Evolutionary conservation across 2,329 filamentous ascomycete genomes (phyloP), one percentile per base, ranked within the genome.

Genomic region (Fusarium sp.): DNA sequence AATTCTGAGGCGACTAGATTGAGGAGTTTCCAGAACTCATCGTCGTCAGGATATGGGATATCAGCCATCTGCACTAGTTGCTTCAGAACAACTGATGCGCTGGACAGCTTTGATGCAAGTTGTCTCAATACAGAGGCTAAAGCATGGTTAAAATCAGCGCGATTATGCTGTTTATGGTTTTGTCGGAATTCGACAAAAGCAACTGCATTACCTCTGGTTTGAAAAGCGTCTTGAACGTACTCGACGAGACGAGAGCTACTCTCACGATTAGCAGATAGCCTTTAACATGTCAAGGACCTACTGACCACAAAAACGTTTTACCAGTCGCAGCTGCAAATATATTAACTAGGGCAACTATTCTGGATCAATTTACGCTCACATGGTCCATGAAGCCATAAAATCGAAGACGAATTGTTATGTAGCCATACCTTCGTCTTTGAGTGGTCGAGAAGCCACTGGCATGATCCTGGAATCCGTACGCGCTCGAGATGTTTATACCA

Each of bases 381-480:
- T 36, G 31, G 56, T 11, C 63, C 63, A 12, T 67, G 28, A 12
- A 66, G 56, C 62, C 63, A 66, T 13, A 66, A 20, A 20, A 20
- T 20, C 0, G 67, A 11, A 0, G 20, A 11, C 0, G 23, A 8
- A 2, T 7, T 12, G 1, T 20, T 13, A 0, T 1, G 9, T 1
- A 62, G 20, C 63, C 62, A 66, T 4, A 9, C 12, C 6, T 28
- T 11, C 2, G n/a, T 28, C 6, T 11, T 36, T 8, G 26, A 3
- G 15, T 62, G 4, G 3, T 67, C 40, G 1, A 66, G 41, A 42
- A 67, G 18, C 40, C 40, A 57, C n/a, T 44, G 8, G 5, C 20
- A 34, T 6, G 26, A 16, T 0, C 28, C 50, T 2, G 49, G 40
- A 9, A 66, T 54, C 11, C 56, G 56, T 20, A 26, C 40, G 15